Conservation (phyloP, 2,329 filamentous ascomycete genomes). For the Xylariaceae sp. region DNA sequence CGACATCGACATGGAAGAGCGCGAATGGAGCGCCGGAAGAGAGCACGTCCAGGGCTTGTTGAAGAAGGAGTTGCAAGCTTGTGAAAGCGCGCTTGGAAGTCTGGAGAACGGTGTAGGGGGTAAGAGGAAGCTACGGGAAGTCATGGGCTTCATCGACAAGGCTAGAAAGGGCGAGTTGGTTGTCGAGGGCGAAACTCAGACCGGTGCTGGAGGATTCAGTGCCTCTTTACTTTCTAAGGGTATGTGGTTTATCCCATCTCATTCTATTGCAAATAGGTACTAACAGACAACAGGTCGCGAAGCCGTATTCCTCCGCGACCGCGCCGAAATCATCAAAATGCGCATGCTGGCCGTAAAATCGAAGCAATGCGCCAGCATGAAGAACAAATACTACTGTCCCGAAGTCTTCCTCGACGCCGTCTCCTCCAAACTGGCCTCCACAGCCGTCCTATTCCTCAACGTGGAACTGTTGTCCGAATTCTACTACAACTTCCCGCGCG, state of each 20-base stretch:
- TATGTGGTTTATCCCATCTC: slow-evolving; percentile 37
- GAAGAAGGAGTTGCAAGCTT: slow-evolving; percentile 82
- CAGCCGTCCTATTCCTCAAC: slow-evolving; percentile 93
- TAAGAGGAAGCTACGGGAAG: slow-evolving; percentile 78
- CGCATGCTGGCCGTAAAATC: slow-evolving; percentile 82
- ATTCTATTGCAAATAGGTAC: background rate
- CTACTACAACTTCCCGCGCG: slow-evolving; percentile 94
- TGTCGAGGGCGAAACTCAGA: slow-evolving; percentile 75
- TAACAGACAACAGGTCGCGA: slow-evolving; percentile 62
- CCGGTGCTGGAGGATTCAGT: slow-evolving; percentile 90
- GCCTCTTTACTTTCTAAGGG: slow-evolving; percentile 77
- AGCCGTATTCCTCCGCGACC: slow-evolving; percentile 88
- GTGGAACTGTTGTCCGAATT: slow-evolving; percentile 96
- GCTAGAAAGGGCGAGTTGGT: slow-evolving; percentile 79
- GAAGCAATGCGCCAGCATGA: slow-evolving; percentile 75
- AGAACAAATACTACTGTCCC: slow-evolving; percentile 95
- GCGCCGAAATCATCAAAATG: slow-evolving; percentile 85
- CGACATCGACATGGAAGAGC: slow-evolving; percentile 88
- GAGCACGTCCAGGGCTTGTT: slow-evolving; percentile 76
- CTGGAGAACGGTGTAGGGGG: slow-evolving; percentile 77
- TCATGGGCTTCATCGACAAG: slow-evolving; percentile 85
- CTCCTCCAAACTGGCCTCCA: slow-evolving; percentile 88
- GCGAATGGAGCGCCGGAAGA: slow-evolving; percentile 80
- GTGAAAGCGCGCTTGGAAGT: slow-evolving; percentile 68
- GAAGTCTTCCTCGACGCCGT: slow-evolving; percentile 98